phyloP scores from a whole-genome alignment of 371 early-diverging fungal species.

The Nosema muscidifuracis region DNA sequence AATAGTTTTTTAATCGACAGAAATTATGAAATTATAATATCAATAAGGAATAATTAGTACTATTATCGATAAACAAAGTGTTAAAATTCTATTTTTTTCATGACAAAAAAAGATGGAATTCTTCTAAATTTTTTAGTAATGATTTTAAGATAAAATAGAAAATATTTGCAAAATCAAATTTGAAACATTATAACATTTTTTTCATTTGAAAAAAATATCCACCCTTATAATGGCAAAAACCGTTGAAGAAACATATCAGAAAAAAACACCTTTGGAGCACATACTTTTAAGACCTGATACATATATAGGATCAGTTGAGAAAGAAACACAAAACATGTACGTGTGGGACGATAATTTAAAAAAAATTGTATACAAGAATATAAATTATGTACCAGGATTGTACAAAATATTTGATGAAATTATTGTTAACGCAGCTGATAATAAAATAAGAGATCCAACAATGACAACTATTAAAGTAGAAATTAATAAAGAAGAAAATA shows the following conservation, averaged over 20 bases:
- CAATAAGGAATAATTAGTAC: no score
- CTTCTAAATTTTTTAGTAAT: no score
- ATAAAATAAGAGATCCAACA: conserved; percentile 75
- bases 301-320: conserved; percentile 92
- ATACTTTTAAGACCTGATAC: conserved; percentile 94
- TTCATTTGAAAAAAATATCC: no score
- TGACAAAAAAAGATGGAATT: no score
- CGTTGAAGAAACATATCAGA: conserved; percentile 90
- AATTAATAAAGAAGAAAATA: conserved; percentile 72
- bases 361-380: conserved; percentile 69
- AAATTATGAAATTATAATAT: no score
- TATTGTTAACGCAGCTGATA: conserved; percentile 78
- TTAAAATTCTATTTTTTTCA: no score
- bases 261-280: conserved; percentile 94
- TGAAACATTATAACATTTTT: no score
- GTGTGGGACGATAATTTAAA: conserved; percentile 66
- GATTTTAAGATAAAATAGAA: no score
- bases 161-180: no score
- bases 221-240: conserved; percentile 55
- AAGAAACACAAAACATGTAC: conserved; percentile 76
- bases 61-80: no score
- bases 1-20: no score
- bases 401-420: conserved; percentile 99
- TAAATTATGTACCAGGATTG: conserved; percentile 84
- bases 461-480: conserved; percentile 85